A percentile compares a stretch with the other conserved stretches of the same genome.
These are phyloP conservation scores for Dryas drummondii DNA, from an alignment of 306 rosid genomes.

Conservation along the genomic window DNA sequence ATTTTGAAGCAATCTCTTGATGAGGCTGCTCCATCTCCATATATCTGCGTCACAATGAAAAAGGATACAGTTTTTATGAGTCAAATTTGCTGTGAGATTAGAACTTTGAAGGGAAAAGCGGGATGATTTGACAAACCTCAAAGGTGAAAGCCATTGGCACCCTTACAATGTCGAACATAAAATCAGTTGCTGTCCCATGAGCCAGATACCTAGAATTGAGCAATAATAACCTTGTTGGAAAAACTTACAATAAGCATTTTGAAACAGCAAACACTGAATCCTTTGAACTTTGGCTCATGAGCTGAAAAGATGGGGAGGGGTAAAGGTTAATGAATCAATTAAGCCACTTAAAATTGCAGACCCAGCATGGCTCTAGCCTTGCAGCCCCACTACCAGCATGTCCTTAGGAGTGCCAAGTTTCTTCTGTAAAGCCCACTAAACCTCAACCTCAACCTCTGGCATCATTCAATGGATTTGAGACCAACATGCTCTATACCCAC, in stretches of 20 bases:
- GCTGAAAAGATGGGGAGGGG: too few relatives aligned
- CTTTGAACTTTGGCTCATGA: conserved; percentile 6
- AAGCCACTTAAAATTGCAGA: background rate
- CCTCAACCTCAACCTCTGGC: too few relatives aligned
- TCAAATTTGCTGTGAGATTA: conserved; percentile 8
- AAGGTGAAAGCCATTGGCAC: conserved; percentile 96
- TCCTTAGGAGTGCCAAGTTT: too few relatives aligned
- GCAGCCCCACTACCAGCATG: background rate
- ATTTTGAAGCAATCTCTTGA: conserved; percentile 88
- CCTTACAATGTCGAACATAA: conserved; percentile 76
- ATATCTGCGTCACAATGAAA: conserved; percentile 52
- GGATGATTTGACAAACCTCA: conserved; percentile 62
- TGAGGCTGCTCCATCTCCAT: conserved; percentile 80
- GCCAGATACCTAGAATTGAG: conserved; percentile 75
- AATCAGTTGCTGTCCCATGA: conserved; percentile 98
- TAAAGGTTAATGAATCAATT: background rate
- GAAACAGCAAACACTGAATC: background rate
- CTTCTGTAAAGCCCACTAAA: too few relatives aligned
- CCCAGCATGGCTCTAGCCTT: background rate
- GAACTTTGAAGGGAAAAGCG: conserved; percentile 17
- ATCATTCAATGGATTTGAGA: too few relatives aligned
- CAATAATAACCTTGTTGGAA: background rate
- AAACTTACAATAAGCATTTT: background rate
- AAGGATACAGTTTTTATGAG: conserved; percentile 2
- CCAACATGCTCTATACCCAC: too few relatives aligned